Base-by-base conservation (phyloP, 345 rosid species). In the Brassica rapa region DNA sequence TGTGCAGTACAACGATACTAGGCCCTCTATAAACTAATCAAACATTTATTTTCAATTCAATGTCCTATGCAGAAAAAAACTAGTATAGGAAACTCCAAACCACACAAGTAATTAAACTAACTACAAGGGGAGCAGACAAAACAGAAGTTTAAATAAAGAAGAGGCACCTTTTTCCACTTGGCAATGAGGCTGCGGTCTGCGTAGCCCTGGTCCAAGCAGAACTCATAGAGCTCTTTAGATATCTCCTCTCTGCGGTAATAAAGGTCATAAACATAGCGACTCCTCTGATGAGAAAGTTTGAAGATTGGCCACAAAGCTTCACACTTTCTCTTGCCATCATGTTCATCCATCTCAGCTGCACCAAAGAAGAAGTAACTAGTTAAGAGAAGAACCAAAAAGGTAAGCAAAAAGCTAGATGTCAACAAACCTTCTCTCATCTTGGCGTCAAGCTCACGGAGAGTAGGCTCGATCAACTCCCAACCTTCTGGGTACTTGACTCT, bases 181-280 rank as follows among this genome's bases (percentile, higher is more conserved):
- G 98, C 90, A 71, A 89, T 89, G 24, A 89, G 83, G 81, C 84
- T 88, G 62, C 82, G 83, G 14, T 88, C 94, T 0, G 86, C 96
- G 59, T 87, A 85, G 9, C 91, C 89, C 62, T 90, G 94, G 8
- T 91, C 94, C 86, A 89, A 82, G 65, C 89, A 90, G 80, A 89
- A 91, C 72, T 91, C 98, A 57, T 83, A 93, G 2, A 91, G 80
- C 69, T 93, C 90, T 82, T 85, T 86, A n/a, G 96, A 90, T 37
- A 93, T 90, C 76, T 88, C 93, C 25, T 86, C 87, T 81, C 87
- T 85, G 33, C 84, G 75, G 46, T 39, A 3, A 10, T 9, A 39
- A 9, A 39, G 46, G 46, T 39, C 46, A 39, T 39, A 39, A 12
- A 39, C 46, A 39, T 39, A 39, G 12, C 46, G 46, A 39, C 46